Conservation (phyloP, 345 rosid genomes). For the Hibiscus trionum region DNA sequence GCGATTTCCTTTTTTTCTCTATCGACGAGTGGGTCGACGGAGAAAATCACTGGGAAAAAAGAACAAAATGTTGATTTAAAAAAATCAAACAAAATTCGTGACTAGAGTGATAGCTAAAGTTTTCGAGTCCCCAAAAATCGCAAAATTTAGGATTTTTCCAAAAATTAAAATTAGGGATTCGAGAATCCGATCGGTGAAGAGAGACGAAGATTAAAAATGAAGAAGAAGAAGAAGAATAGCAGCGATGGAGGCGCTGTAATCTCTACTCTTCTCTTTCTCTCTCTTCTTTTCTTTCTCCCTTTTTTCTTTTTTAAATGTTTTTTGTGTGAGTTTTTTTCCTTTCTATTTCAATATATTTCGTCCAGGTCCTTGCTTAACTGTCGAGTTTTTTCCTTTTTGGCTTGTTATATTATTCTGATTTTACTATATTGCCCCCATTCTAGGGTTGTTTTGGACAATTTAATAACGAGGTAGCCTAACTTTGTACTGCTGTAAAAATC, state of each 20-base stretch:
- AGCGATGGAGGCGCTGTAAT: constrained; percentile 11
- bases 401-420: neutral
- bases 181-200: constrained; percentile 6
- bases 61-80: neutral
- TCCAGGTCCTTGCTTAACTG: neutral
- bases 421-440: neutral
- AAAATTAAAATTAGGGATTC: neutral
- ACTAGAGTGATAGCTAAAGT: neutral
- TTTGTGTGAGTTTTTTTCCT: neutral
- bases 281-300: constrained; percentile 5
- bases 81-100: neutral
- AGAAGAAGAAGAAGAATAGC: neutral
- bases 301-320: neutral
- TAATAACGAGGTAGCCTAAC: neutral
- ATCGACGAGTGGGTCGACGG: constrained; percentile 7
- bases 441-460: neutral
- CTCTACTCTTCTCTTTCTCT: constrained; percentile 6
- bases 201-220: constrained; percentile 1
- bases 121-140: neutral
- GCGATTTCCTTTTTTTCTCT: neutral
- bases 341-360: neutral
- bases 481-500: neutral
- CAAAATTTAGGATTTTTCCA: neutral
- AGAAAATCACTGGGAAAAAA: neutral
- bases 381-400: neutral